A percentile compares a stretch with the other conserved stretches of the same genome.
Evolutionary conservation across 2,329 filamentous ascomycete genomes (phyloP).

Genomic region (Rhynchosporium graminicola): DNA sequence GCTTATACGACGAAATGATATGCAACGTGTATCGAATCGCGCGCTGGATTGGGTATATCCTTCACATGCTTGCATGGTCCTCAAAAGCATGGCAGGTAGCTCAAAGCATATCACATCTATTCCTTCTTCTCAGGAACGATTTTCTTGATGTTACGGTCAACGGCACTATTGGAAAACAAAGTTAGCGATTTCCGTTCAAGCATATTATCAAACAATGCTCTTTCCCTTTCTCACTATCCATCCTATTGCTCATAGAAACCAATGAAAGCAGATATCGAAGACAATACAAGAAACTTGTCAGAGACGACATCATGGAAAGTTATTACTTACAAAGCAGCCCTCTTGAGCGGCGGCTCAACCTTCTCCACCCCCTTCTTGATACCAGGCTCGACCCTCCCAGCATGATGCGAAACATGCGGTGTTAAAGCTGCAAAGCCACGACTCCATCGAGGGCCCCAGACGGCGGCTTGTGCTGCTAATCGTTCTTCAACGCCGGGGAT

Average conservation of each 20-base stretch:
- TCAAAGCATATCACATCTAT: background rate
- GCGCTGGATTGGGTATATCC: slow-evolving; percentile 6
- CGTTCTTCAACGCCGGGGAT: slow-evolving; percentile 31
- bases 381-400: slow-evolving; percentile 26
- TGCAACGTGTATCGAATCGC: background rate
- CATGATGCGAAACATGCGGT: slow-evolving; percentile 18
- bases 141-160: slow-evolving; percentile 29
- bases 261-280: too few relatives aligned
- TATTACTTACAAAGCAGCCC: slow-evolving; percentile 31
- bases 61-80: background rate
- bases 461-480: slow-evolving; percentile 29
- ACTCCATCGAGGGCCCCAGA: slow-evolving; percentile 34
- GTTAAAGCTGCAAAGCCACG: slow-evolving; percentile 24
- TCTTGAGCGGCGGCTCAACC: slow-evolving; percentile 33
- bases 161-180: slow-evolving; percentile 18
- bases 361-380: slow-evolving; percentile 25
- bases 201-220: background rate
- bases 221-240: background rate
- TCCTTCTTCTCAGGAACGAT: slow-evolving; percentile 21
- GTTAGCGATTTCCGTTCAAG: background rate
- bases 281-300: too few relatives aligned
- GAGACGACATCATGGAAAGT: background rate
- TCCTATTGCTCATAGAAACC: background rate
- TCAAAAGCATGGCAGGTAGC: background rate
- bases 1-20: slow-evolving; percentile 1